phyloP scores from a whole-genome alignment of 495 filamentous ascomycete species.

The Tuber brumale region DNA sequence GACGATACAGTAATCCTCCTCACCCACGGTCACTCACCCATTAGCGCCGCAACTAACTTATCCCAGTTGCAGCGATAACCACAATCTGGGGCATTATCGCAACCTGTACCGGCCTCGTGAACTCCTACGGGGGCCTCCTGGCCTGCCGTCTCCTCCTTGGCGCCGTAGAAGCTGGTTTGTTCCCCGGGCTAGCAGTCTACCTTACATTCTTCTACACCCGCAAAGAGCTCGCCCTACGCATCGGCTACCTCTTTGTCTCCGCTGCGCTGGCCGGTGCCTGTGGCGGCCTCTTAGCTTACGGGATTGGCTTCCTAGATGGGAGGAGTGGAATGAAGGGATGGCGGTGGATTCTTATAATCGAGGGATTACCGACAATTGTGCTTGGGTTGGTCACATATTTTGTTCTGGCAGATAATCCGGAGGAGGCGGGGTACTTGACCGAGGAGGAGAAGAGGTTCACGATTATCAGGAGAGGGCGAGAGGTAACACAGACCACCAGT shows the following conservation, averaged over 20 bases:
- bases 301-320: constrained; percentile 65
- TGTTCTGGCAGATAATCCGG: constrained; percentile 59
- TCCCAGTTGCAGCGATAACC: constrained; percentile 55
- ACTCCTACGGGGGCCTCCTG: constrained; percentile 52
- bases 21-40: background rate
- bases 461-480: constrained; percentile 45
- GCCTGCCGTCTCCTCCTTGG: constrained; percentile 59
- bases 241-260: constrained; percentile 69
- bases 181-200: constrained; percentile 64
- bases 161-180: constrained; percentile 60
- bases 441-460: constrained; percentile 54
- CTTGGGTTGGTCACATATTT: constrained; percentile 58
- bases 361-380: constrained; percentile 62
- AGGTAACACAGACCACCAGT: constrained; percentile 56
- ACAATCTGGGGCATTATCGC: constrained; percentile 66
- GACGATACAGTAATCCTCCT: constrained; percentile 48
- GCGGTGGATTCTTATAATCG: constrained; percentile 65
- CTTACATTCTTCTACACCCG: constrained; percentile 71
- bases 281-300: constrained; percentile 66
- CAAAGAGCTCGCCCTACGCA: constrained; percentile 64
- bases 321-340: constrained; percentile 55
- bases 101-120: constrained; percentile 58
- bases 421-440: constrained; percentile 57
- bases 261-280: constrained; percentile 69
- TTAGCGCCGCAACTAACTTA: constrained; percentile 11